Percentiles rank a stretch among this genome's conserved stretches.
phyloP scores from a whole-genome alignment of 352 stramenopile species.

The Pythium vanterpoolii region DNA sequence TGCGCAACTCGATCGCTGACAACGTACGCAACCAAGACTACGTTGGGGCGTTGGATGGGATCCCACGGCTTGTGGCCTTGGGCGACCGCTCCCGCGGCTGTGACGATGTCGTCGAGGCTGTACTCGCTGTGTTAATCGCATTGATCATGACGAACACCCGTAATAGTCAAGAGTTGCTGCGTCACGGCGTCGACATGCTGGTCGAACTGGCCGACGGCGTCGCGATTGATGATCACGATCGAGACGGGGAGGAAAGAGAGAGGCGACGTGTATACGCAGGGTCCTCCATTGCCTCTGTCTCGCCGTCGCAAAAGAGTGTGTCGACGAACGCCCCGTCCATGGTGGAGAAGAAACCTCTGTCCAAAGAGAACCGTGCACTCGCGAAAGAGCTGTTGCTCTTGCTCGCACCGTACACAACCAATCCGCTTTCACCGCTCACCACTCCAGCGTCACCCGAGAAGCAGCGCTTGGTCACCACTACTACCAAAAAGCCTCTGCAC shows the following conservation, averaged over 20 bases:
- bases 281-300: background rate
- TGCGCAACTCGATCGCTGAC: slow-evolving; percentile 53
- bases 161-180: slow-evolving; percentile 70
- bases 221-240: background rate
- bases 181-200: slow-evolving; percentile 56
- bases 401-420: slow-evolving; percentile 33
- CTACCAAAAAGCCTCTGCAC: slow-evolving; percentile 2
- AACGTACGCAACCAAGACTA: slow-evolving; percentile 65
- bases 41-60: slow-evolving; percentile 45
- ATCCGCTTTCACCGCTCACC: background rate
- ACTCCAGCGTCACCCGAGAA: slow-evolving; percentile 8
- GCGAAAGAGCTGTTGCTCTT: slow-evolving; percentile 61
- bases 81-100: slow-evolving; percentile 36
- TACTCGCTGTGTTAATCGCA: slow-evolving; percentile 52
- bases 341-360: background rate
- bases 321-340: background rate
- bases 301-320: slow-evolving; percentile 1
- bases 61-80: slow-evolving; percentile 42
- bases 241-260: slow-evolving; percentile 30
- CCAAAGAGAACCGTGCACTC: slow-evolving; percentile 40
- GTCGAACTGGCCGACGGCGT: slow-evolving; percentile 40
- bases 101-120: slow-evolving; percentile 58
- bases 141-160: slow-evolving; percentile 48
- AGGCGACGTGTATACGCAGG: slow-evolving; percentile 21
- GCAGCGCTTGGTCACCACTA: too few species aligned